Percentiles rank a stretch among this genome's conserved stretches.
phyloP scores from a whole-genome alignment of 2,329 filamentous ascomycete genomes.

The Ceratocystis alfenasii region DNA sequence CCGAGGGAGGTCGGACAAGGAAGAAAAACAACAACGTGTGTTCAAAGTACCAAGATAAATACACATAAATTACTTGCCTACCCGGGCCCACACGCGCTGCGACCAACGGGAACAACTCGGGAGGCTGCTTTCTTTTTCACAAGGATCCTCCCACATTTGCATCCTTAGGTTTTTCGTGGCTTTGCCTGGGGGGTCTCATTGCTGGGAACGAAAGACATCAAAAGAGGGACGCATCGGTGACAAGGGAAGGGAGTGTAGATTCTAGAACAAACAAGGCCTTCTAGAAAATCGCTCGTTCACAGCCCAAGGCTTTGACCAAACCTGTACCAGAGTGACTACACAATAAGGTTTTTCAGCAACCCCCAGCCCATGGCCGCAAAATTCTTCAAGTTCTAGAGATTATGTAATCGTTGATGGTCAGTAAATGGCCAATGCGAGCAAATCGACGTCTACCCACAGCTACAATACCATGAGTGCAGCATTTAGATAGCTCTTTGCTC shows the following conservation, averaged over 20 bases:
- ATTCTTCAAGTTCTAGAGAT: not conserved
- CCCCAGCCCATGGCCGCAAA: not conserved
- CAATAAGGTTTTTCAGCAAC: not conserved
- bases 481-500: too few relatives aligned
- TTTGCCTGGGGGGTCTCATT: not conserved
- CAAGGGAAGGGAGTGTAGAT: not conserved
- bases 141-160: not conserved
- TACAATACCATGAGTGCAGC: too few relatives aligned
- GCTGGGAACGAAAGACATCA: not conserved
- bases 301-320: too few relatives aligned
- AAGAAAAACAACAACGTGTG: not conserved
- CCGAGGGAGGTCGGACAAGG: not conserved
- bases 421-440: not conserved
- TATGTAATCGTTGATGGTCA: not conserved
- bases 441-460: too few relatives aligned
- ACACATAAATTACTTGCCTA: not conserved
- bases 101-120: slow-evolving; percentile 7
- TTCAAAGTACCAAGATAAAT: not conserved
- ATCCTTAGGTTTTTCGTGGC: not conserved
- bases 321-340: not conserved
- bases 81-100: slow-evolving; percentile 7
- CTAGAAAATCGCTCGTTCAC: not conserved
- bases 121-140: not conserved
- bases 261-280: not conserved
- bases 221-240: not conserved